phyloP scores from a whole-genome alignment of 345 rosid genomes.

The Bruguiera sexangula region DNA sequence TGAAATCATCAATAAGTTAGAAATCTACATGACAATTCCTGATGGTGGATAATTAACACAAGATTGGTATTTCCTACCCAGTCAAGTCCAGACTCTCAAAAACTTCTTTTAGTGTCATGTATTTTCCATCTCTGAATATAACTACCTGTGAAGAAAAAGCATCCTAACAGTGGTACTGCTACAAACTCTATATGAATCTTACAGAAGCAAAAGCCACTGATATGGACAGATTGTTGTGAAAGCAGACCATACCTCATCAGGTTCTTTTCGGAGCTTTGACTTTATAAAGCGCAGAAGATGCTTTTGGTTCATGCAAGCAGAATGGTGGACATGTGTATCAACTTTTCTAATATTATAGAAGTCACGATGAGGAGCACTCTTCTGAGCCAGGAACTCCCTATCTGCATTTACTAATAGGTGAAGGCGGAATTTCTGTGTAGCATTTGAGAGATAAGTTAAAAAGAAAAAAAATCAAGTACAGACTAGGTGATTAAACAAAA shows the following conservation, averaged over 20 bases:
- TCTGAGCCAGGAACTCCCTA: constrained; percentile 49
- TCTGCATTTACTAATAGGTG: constrained; percentile 50
- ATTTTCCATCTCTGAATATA: constrained; percentile 57
- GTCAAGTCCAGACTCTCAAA: constrained; percentile 55
- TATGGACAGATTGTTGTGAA: background rate
- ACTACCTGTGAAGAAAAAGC: constrained; percentile 36
- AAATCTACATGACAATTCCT: constrained; percentile 1
- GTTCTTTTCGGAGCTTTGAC: constrained; percentile 48
- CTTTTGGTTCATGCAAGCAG: constrained; percentile 61
- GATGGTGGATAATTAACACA: background rate
- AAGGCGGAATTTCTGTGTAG: constrained; percentile 49
- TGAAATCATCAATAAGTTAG: constrained; percentile 4
- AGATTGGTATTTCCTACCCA: constrained; percentile 28
- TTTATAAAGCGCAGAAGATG: constrained; percentile 53
- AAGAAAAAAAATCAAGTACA: background rate
- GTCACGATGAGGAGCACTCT: constrained; percentile 58
- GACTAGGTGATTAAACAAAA: constrained; percentile 2
- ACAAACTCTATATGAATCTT: background rate
- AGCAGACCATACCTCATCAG: constrained; percentile 41
- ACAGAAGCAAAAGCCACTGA: background rate
- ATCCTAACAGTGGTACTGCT: background rate
- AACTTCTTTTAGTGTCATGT: constrained; percentile 50
- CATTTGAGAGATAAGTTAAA: constrained; percentile 22
- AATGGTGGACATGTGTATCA: constrained; percentile 56
- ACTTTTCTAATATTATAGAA: constrained; percentile 58